Base-by-base conservation (phyloP, 2,329 filamentous ascomycete species). In the Aspergillus quadricinctus region DNA sequence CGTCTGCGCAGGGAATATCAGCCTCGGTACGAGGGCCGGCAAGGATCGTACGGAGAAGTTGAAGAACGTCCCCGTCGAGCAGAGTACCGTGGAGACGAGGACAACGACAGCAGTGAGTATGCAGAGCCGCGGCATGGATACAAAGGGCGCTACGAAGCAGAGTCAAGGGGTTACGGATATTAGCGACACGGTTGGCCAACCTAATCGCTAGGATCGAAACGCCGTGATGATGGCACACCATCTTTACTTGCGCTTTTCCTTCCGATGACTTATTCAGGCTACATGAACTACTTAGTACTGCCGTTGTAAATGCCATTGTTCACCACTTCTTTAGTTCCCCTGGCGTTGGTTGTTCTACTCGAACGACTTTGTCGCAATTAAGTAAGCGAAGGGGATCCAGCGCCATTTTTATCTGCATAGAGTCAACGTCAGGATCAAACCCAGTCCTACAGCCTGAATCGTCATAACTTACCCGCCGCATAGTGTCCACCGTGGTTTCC, bases 281-380 rank as follows among this genome's bases (percentile, higher is more conserved):
- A 37, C 14, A 14, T 37, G 14, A 37, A 17, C 14, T 17, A 6
- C 31, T 35, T 37, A 17, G 31, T 37, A 37, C 31, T 37, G 31
- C 14, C 17, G 31, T 37, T 37, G 31, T 46, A 14, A 25, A 25
- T 25, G 19, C 43, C 21, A 46, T 27, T 27, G 43, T 61, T 60
- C 67, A 80, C 78, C 78, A 80, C 63, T 76, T 65, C 54, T 74
- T 76, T 3, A 80, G 68, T 64, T 84, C 81, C 3, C 80, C 81
- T 19, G 71, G 63, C 55, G 72, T 75, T 7, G 81, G 79, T 60
- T 69, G 64, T 61, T 83, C 77, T 41, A 80, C 75, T n/a, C 84
- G 75, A n/a, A 87, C 79, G 58, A 86, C 78, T 72, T 87, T 87
- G 69, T 87, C 83, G 64, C 82, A 85, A 63, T 87, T 87, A 27